These are phyloP conservation scores for Ophiocordyceps australis DNA, from an alignment of 2,329 filamentous ascomycete genomes.

Conservation along the genomic window DNA sequence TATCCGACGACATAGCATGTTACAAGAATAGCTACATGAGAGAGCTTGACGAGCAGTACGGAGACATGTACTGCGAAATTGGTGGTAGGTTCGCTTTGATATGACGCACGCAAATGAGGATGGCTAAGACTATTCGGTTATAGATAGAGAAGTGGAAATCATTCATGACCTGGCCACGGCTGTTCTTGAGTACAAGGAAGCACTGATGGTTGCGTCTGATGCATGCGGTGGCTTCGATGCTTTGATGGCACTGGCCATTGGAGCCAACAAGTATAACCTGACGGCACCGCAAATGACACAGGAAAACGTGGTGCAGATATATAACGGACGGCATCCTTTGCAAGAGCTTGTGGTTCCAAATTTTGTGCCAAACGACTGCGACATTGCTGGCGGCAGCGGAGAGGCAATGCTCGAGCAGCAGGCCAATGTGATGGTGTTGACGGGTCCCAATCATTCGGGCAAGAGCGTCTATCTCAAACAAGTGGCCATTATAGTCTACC, in stretches of 20 bases:
- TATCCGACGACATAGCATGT: conserved; percentile 51
- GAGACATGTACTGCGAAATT: conserved; percentile 73
- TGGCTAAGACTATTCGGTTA: no score
- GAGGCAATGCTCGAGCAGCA: not conserved
- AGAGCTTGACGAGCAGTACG: conserved; percentile 63
- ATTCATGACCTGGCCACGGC: conserved; percentile 56
- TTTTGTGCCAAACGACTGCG: conserved; percentile 70
- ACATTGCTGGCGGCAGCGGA: conserved; percentile 42
- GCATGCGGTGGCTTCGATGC: conserved; percentile 77
- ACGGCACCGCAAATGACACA: conserved; percentile 49
- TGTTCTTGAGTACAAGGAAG: conserved; percentile 49
- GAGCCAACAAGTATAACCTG: conserved; percentile 59
- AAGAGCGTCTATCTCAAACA: conserved; percentile 96
- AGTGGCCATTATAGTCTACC: conserved; percentile 72
- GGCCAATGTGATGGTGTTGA: conserved; percentile 56
- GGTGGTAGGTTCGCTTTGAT: conserved; percentile 38
- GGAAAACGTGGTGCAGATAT: conserved; percentile 54
- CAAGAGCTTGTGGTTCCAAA: conserved; percentile 69
- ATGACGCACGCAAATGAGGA: no score
- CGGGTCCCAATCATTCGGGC: conserved; percentile 89
- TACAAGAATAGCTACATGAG: conserved; percentile 76
- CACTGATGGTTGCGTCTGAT: conserved; percentile 54
- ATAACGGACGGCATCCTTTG: conserved; percentile 67
- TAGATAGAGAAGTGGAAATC: conserved; percentile 79
- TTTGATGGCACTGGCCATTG: conserved; percentile 60